Evolutionary conservation across 1,139 yeast genomes (phyloP).

Genomic region (Saccharomyces pastorianus): DNA sequence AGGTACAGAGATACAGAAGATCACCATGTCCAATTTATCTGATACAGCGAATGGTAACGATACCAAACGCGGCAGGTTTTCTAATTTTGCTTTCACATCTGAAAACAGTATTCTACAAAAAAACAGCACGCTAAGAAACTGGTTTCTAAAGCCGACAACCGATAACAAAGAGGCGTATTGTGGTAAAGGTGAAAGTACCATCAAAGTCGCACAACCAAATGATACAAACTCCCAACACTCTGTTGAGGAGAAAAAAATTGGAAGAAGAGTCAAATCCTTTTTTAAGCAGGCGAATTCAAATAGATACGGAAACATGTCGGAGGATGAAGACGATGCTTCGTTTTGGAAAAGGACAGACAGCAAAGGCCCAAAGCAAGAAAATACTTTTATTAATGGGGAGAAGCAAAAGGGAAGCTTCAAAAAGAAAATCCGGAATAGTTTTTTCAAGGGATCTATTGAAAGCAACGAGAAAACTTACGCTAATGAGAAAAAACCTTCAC

Average conservation of each 20-base stretch:
- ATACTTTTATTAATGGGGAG: background rate
- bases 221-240: background rate
- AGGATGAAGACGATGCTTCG: background rate
- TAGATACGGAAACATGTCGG: background rate
- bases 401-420: background rate
- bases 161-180: background rate
- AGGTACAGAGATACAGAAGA: background rate
- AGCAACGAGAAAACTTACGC: background rate
- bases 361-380: background rate
- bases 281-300: background rate
- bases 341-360: background rate
- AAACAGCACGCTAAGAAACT: slow-evolving; percentile 4
- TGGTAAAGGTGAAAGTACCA: background rate
- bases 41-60: background rate
- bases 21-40: background rate
- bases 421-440: background rate
- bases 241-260: background rate
- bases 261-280: background rate
- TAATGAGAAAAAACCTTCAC: background rate
- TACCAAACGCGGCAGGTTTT: background rate
- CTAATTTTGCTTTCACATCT: background rate
- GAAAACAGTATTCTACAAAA: background rate
- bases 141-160: slow-evolving; percentile 1
- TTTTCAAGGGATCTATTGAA: background rate
- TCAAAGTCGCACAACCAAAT: background rate